Evolutionary conservation across 148 eudicot genomes (phyloP).

Genomic region (Camellia lanceoleosa): DNA sequence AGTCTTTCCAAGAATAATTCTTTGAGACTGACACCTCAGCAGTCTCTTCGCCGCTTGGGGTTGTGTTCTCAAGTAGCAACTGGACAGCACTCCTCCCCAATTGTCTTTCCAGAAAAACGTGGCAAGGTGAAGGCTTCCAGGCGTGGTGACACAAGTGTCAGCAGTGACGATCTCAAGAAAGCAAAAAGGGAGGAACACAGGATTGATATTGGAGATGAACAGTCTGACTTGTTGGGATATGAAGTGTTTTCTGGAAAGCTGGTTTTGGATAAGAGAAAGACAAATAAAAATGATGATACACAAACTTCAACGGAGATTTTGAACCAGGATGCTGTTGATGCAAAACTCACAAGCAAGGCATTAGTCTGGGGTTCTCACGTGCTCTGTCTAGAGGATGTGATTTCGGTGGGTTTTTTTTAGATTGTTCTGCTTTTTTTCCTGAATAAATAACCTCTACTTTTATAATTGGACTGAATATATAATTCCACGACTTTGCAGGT

Average conservation of each 20-base stretch:
- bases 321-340: slow-evolving; percentile 59
- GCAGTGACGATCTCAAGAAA: slow-evolving; percentile 52
- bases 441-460: neutral
- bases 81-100: slow-evolving; percentile 86
- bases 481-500: slow-evolving; percentile 45
- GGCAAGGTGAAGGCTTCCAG: slow-evolving; percentile 61
- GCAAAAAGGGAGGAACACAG: slow-evolving; percentile 74
- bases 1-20: slow-evolving; percentile 68
- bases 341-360: slow-evolving; percentile 95
- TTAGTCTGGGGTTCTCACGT: slow-evolving; percentile 80
- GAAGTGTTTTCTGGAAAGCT: slow-evolving; percentile 80
- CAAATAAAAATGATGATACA: slow-evolving; percentile 43
- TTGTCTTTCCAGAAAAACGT: slow-evolving; percentile 97
- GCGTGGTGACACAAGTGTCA: slow-evolving; percentile 34
- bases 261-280: slow-evolving; percentile 71
- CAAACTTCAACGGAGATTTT: slow-evolving; percentile 57
- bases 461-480: slow-evolving; percentile 5
- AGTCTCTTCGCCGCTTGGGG: slow-evolving; percentile 76
- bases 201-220: slow-evolving; percentile 90
- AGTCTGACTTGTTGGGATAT: slow-evolving; percentile 92
- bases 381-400: slow-evolving; percentile 76
- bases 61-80: slow-evolving; percentile 82
- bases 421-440: slow-evolving; percentile 17
- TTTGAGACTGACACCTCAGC: slow-evolving; percentile 66
- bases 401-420: slow-evolving; percentile 60